phyloP scores from a whole-genome alignment of 352 stramenopile genomes.

The Phytophthora pluvialis region DNA sequence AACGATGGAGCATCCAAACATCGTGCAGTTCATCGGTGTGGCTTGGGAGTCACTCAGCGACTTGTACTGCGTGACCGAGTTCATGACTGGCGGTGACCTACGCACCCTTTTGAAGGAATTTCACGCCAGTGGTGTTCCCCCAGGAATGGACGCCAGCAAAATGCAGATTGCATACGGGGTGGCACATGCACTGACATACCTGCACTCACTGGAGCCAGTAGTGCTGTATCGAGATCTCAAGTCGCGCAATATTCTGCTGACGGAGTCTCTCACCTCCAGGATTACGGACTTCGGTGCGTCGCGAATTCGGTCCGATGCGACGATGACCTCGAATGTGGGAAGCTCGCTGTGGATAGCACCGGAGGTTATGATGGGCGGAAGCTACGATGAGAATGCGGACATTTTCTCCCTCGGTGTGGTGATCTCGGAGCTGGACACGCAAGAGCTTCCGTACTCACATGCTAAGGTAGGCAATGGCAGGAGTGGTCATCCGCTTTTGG shows the following conservation, averaged over 20 bases:
- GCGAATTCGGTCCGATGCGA: slow-evolving; percentile 28
- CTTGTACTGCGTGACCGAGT: slow-evolving; percentile 53
- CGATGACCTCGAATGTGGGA: slow-evolving; percentile 41
- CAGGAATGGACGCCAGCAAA: slow-evolving; percentile 40
- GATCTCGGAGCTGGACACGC: slow-evolving; percentile 43
- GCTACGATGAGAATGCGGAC: slow-evolving; percentile 44
- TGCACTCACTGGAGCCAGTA: slow-evolving; percentile 37
- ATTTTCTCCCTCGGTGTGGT: slow-evolving; percentile 49
- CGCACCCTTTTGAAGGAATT: slow-evolving; percentile 44
- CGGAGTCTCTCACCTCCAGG: slow-evolving; percentile 43
- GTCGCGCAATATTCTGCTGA: slow-evolving; percentile 69
- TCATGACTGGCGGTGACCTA: slow-evolving; percentile 57
- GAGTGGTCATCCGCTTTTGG: slow-evolving; percentile 21
- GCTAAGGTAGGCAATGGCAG: slow-evolving; percentile 17
- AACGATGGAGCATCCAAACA: slow-evolving; percentile 55
- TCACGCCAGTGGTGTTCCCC: slow-evolving; percentile 15
- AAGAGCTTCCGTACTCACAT: slow-evolving; percentile 36
- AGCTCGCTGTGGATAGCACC: slow-evolving; percentile 50
- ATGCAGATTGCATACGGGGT: slow-evolving; percentile 45
- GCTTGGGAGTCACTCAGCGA: slow-evolving; percentile 61
- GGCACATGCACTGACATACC: slow-evolving; percentile 41
- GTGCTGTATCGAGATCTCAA: slow-evolving; percentile 69
- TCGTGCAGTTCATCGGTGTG: slow-evolving; percentile 61
- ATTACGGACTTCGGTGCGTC: slow-evolving; percentile 62
- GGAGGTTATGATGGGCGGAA: slow-evolving; percentile 41